Evolutionary conservation across 495 filamentous ascomycete species (phyloP).

Genomic region (Aspergillus egyptiacus): DNA sequence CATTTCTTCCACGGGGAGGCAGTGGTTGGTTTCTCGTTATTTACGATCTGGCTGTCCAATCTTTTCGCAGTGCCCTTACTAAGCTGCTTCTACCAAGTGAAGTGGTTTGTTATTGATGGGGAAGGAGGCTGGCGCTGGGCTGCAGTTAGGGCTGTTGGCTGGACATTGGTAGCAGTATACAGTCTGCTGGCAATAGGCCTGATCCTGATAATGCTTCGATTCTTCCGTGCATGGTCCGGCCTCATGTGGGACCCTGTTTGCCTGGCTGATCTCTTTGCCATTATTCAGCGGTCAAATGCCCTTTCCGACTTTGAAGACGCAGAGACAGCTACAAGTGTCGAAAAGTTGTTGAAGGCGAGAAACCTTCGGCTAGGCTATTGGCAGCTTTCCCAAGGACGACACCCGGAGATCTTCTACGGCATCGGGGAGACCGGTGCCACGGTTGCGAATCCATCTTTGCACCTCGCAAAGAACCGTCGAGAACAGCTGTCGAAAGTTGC

Average conservation of each 20-base stretch:
- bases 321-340: conserved; percentile 48
- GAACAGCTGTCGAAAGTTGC: conserved; percentile 31
- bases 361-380: conserved; percentile 76
- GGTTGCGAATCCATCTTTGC: conserved; percentile 50
- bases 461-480: conserved; percentile 29
- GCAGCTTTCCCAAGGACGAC: conserved; percentile 50
- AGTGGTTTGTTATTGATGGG: conserved; percentile 38
- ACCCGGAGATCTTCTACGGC: conserved; percentile 56
- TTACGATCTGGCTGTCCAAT: conserved; percentile 57
- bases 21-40: conserved; percentile 47
- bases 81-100: conserved; percentile 57
- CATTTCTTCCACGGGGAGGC: conserved; percentile 52
- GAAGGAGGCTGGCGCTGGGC: conserved; percentile 67
- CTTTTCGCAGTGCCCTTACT: conserved; percentile 61
- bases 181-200: conserved; percentile 55
- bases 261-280: conserved; percentile 66
- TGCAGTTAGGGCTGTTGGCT: conserved; percentile 66
- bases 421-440: conserved; percentile 56
- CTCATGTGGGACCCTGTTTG: conserved; percentile 81
- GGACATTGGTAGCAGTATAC: conserved; percentile 72
- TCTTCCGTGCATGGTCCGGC: conserved; percentile 54
- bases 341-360: conserved; percentile 39
- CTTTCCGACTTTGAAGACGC: conserved; percentile 60
- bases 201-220: conserved; percentile 46
- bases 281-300: conserved; percentile 75